Percentiles rank a stretch among this genome's conserved stretches.
Evolutionary conservation across 805 yeast genomes (phyloP).

Genomic region (Kazachstania bromeliacearum): DNA sequence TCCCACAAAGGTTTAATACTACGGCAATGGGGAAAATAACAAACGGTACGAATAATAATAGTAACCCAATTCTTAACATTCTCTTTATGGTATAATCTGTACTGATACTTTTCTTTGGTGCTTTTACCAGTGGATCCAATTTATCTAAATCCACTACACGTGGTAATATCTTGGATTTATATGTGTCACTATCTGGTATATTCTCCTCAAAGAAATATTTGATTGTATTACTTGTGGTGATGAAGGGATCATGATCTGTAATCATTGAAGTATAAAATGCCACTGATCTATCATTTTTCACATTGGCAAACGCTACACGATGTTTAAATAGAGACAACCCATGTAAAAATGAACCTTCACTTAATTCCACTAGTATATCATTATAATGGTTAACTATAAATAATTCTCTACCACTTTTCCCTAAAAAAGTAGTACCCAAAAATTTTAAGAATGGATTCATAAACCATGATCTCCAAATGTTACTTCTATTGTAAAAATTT

Average conservation of each 20-base stretch:
- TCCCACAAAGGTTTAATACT: conserved; percentile 21
- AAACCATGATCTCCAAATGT: conserved; percentile 4
- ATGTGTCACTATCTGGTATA: conserved; percentile 16
- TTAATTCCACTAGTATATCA: conserved; percentile 35
- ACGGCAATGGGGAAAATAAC: conserved; percentile 21
- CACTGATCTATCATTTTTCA: conserved; percentile 76
- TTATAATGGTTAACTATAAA: conserved; percentile 41
- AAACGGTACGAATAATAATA: conserved; percentile 1
- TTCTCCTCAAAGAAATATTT: conserved; percentile 40
- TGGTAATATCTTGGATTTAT: conserved; percentile 17
- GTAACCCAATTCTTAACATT: background rate
- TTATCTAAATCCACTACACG: conserved; percentile 19
- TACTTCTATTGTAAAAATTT: conserved; percentile 34
- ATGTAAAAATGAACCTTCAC: conserved; percentile 35
- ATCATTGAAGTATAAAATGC: conserved; percentile 79
- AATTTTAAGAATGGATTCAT: conserved; percentile 33
- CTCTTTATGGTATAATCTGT: no score
- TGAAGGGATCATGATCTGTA: conserved; percentile 65
- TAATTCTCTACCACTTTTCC: conserved; percentile 67
- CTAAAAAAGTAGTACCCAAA: conserved; percentile 45
- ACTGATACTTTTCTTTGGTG: background rate
- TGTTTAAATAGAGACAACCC: conserved; percentile 52
- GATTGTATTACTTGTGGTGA: conserved; percentile 39
- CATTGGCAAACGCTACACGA: conserved; percentile 59
- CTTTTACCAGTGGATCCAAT: conserved; percentile 9